Percentiles rank a stretch among this genome's conserved stretches.
These are phyloP conservation scores for Lasiosphaeria hispida DNA, from an alignment of 495 filamentous ascomycete genomes.

Conservation along the genomic window DNA sequence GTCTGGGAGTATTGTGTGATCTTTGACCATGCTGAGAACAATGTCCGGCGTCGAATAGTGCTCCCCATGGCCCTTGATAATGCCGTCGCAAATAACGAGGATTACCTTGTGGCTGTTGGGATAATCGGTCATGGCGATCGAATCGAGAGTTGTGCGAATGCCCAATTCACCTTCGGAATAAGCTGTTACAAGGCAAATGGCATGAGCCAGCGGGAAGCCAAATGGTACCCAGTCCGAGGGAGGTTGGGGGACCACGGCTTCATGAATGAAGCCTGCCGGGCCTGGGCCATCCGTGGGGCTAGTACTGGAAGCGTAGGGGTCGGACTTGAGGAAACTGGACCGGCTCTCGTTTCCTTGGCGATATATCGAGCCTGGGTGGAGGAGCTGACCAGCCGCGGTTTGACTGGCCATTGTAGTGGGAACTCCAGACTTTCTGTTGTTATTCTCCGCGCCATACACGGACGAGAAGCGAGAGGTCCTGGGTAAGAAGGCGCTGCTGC, in stretches of 20 bases:
- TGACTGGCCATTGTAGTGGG: constrained; percentile 97
- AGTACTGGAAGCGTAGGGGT: constrained; percentile 50
- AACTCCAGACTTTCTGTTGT: constrained; percentile 43
- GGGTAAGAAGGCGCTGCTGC: constrained; percentile 73
- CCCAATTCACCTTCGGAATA: constrained; percentile 96
- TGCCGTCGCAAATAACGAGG: constrained; percentile 92
- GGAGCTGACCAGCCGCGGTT: constrained; percentile 73
- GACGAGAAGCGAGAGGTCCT: constrained; percentile 93
- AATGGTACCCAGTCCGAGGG: constrained; percentile 96
- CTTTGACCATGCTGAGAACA: constrained; percentile 88
- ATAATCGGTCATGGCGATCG: constrained; percentile 95
- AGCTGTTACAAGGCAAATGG: constrained; percentile 91
- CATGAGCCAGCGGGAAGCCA: constrained; percentile 89
- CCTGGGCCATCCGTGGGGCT: constrained; percentile 70
- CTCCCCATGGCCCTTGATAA: constrained; percentile 97
- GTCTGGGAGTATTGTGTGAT: constrained; percentile 71
- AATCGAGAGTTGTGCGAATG: constrained; percentile 90
- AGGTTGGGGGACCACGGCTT: constrained; percentile 94
- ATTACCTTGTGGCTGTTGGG: constrained; percentile 98
- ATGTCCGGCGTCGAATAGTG: constrained; percentile 85
- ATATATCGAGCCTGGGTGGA: constrained; percentile 71
- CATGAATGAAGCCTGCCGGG: constrained; percentile 92
- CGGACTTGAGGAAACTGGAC: constrained; percentile 50
- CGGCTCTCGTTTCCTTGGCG: constrained; percentile 69
- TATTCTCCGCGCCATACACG: constrained; percentile 71